These are phyloP conservation scores for Phytophthora megakarya DNA, from an alignment of 352 stramenopile species.

Conservation along the genomic window DNA sequence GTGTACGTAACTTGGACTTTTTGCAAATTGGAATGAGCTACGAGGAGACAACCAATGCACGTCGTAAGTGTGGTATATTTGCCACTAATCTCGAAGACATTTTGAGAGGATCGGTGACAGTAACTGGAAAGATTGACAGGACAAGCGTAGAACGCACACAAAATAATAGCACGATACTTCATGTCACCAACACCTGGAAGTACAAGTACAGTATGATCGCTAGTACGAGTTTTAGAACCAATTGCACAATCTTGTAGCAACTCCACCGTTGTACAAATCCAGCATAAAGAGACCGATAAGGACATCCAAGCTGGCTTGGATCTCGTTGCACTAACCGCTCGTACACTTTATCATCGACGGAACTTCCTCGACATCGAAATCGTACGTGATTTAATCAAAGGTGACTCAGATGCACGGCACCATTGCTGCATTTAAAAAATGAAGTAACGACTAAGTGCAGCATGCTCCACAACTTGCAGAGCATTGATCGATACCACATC, in stretches of 20 bases:
- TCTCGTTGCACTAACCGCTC: conserved; percentile 34
- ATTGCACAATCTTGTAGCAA: conserved; percentile 49
- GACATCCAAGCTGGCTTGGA: conserved; percentile 43
- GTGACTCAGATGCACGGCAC: conserved; percentile 37
- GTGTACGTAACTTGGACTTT: conserved; percentile 10
- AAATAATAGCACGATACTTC: not conserved
- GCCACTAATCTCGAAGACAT: conserved; percentile 54
- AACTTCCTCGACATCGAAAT: conserved; percentile 44
- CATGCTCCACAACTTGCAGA: conserved; percentile 9
- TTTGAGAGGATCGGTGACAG: conserved; percentile 56
- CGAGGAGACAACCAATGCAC: conserved; percentile 36
- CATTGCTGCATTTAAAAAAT: conserved; percentile 35
- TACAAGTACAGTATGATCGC: not conserved
- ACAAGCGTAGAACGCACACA: not conserved
- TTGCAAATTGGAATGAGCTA: conserved; percentile 29
- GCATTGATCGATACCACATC: conserved; percentile 39
- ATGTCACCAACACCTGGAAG: too few relatives aligned
- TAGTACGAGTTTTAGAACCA: conserved; percentile 47
- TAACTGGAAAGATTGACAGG: conserved; percentile 45
- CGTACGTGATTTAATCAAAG: conserved; percentile 55
- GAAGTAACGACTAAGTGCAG: conserved; percentile 10
- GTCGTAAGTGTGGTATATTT: conserved; percentile 45
- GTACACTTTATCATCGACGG: conserved; percentile 51
- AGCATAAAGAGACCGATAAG: conserved; percentile 52
- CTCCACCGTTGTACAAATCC: conserved; percentile 50